Percentiles rank a stretch among this genome's conserved stretches.
These are phyloP conservation scores for Noccaea bulbosa DNA, from an alignment of 345 rosid species.

Conservation along the genomic window DNA sequence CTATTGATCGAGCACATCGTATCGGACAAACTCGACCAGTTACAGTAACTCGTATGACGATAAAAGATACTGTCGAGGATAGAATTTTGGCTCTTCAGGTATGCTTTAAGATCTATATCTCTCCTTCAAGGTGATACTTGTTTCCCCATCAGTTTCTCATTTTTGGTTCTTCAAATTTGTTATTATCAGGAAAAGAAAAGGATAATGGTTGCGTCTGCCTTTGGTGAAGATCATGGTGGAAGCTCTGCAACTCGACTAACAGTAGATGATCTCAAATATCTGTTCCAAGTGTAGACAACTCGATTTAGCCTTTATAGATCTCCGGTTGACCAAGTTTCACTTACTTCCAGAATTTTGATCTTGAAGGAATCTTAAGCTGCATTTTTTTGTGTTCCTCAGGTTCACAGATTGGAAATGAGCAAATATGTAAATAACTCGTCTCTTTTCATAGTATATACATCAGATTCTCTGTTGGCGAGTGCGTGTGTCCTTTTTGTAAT, in stretches of 20 bases:
- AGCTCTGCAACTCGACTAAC: constrained; percentile 77
- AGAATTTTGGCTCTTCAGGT: constrained; percentile 91
- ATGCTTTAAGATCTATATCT: constrained; percentile 17
- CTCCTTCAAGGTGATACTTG: constrained; percentile 13
- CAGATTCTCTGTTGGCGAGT: constrained; percentile 20
- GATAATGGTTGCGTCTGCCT: constrained; percentile 97
- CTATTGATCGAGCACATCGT: constrained; percentile 89
- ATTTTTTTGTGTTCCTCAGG: constrained; percentile 50
- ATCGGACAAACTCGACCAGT: constrained; percentile 98
- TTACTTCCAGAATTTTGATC: constrained; percentile 40
- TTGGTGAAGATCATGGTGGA: constrained; percentile 90
- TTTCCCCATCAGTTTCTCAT: background rate
- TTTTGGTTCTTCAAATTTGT: constrained; percentile 23
- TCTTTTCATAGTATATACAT: constrained; percentile 40
- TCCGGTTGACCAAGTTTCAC: constrained; percentile 22
- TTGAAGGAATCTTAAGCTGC: constrained; percentile 36
- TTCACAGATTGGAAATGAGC: constrained; percentile 44
- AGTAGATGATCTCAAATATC: constrained; percentile 80
- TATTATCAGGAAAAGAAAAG: constrained; percentile 83
- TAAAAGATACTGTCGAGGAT: constrained; percentile 86
- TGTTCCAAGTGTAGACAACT: constrained; percentile 54
- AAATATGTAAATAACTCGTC: constrained; percentile 50
- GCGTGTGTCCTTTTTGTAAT: constrained; percentile 17
- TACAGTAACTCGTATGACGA: constrained; percentile 84
- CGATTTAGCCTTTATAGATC: constrained; percentile 31